Evolutionary conservation across 169 alveolate species (phyloP).

Genomic region (Ichthyophthirius multifiliis): DNA sequence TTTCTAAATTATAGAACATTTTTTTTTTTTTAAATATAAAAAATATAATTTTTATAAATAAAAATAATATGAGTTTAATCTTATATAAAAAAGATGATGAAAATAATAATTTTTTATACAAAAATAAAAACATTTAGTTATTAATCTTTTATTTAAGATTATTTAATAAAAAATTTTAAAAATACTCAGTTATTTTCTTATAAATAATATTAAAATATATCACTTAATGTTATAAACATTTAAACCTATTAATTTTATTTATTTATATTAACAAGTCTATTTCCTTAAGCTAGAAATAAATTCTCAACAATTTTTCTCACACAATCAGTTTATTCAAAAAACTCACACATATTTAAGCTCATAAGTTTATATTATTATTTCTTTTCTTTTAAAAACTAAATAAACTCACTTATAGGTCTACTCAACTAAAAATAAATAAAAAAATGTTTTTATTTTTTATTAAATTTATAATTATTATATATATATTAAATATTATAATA

Average conservation of each 20-base stretch:
- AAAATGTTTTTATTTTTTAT: not conserved
- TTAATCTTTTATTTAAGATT: too few species aligned
- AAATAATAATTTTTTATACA: too few species aligned
- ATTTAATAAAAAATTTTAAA: too few species aligned
- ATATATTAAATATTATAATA: not conserved
- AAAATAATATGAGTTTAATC: too few species aligned
- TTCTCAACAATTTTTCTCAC: slow-evolving; percentile 29
- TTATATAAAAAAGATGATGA: too few species aligned
- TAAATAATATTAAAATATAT: slow-evolving; percentile 1
- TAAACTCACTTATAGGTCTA: slow-evolving; percentile 14
- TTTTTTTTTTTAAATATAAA: too few species aligned
- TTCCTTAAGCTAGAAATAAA: slow-evolving; percentile 24
- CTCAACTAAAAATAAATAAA: too few species aligned
- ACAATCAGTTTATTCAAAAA: slow-evolving; percentile 8
- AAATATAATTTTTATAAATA: too few species aligned
- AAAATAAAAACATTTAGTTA: too few species aligned
- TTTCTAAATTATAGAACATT: too few species aligned
- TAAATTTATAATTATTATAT: not conserved
- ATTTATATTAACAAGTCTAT: slow-evolving; percentile 31
- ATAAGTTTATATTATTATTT: slow-evolving; percentile 14
- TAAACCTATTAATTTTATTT: not conserved
- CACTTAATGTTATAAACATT: slow-evolving; percentile 2
- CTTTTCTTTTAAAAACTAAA: slow-evolving; percentile 14
- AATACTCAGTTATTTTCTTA: too few species aligned
- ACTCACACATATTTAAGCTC: slow-evolving; percentile 10